Percentiles rank a stretch among this genome's conserved stretches.
phyloP scores from a whole-genome alignment of 2,329 filamentous ascomycete species.

The Fusarium pilosicola region DNA sequence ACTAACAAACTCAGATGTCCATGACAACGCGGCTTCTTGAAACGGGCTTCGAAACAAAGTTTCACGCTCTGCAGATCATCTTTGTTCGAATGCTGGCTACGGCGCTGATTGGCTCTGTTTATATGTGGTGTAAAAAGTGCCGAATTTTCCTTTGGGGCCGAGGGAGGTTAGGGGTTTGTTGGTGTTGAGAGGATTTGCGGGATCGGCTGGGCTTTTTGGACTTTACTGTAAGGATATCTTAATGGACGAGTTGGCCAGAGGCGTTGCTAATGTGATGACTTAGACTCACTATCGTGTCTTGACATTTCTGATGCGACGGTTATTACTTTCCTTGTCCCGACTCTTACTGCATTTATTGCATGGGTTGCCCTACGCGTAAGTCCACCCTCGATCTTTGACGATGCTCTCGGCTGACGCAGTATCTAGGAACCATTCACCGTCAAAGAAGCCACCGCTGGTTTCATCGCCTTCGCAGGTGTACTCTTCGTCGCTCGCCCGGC shows the following conservation, averaged over 20 bases:
- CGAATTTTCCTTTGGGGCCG: conserved; percentile 73
- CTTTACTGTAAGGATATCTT: too few relatives aligned
- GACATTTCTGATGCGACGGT: conserved; percentile 82
- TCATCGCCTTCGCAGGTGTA: conserved; percentile 77
- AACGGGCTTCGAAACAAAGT: conserved; percentile 49
- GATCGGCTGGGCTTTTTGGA: conserved; percentile 74
- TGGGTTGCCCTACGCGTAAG: conserved; percentile 58
- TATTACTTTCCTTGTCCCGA: conserved; percentile 81
- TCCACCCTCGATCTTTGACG: fast-evolving
- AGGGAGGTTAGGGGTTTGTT: conserved; percentile 71
- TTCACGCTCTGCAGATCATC: conserved; percentile 55
- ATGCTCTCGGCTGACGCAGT: fast-evolving
- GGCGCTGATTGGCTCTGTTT: conserved; percentile 49
- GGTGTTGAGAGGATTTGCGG: conserved; percentile 70
- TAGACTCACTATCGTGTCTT: conserved; percentile 69
- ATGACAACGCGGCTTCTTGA: conserved; percentile 53
- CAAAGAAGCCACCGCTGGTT: conserved; percentile 73
- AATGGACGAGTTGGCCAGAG: too few relatives aligned
- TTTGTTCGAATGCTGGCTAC: conserved; percentile 56
- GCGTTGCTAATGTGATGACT: neutral
- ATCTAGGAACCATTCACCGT: conserved; percentile 75
- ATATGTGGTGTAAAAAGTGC: conserved; percentile 57
- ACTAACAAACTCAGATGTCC: conserved; percentile 48
- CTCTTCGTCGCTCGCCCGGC: conserved; percentile 78
- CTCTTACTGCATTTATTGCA: conserved; percentile 73